Conservation (phyloP, 2,329 filamentous ascomycete species). For the Alternaria viburni region DNA sequence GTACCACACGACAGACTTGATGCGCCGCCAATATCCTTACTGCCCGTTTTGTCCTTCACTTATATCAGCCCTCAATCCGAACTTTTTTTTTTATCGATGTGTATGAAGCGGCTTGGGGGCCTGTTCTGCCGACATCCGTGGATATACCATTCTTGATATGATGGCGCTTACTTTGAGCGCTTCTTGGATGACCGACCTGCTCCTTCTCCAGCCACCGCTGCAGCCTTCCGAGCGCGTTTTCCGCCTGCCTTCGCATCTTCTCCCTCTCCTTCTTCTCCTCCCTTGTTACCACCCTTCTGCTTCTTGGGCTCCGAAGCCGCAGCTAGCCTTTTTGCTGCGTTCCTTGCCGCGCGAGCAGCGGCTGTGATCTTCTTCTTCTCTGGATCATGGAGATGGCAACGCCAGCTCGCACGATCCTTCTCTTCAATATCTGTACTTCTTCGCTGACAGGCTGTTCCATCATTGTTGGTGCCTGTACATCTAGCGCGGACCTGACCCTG, state of each 20-base stretch:
- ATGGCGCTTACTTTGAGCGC: background rate
- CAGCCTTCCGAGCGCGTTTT: background rate
- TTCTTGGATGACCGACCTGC: background rate
- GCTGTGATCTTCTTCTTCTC: background rate
- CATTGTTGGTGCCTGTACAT: background rate
- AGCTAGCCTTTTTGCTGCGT: background rate
- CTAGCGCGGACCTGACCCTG: background rate
- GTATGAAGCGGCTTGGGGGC: background rate
- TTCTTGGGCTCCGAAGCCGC: background rate
- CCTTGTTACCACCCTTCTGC: background rate
- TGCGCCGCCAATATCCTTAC: background rate
- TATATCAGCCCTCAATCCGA: background rate
- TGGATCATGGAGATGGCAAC: background rate
- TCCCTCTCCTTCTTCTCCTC: background rate
- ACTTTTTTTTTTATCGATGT: background rate
- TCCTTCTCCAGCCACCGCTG: background rate
- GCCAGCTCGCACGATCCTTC: background rate
- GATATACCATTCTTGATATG: background rate
- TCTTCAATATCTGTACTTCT: background rate
- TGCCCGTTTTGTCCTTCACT: background rate
- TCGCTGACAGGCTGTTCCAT: background rate
- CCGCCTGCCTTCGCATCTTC: background rate
- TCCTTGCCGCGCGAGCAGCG: background rate
- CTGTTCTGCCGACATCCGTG: background rate
- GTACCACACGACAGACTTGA: background rate